Base-by-base conservation (phyloP, 2,329 filamentous ascomycete genomes). In the Monilinia fructigena region DNA sequence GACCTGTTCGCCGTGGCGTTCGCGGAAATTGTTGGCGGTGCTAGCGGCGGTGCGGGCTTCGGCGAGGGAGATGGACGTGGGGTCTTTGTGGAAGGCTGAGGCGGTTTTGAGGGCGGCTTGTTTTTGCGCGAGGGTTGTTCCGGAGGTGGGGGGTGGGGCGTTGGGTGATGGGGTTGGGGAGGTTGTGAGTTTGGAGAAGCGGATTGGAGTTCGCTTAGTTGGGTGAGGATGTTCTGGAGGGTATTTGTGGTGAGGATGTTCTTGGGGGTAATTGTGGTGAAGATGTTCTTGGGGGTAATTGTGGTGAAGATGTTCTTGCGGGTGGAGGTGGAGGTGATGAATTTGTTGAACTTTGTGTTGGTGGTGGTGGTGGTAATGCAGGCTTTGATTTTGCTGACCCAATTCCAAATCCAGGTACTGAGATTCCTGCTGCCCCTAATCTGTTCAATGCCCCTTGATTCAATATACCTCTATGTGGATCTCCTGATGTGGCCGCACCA, bases 401-500 rank as follows among this genome's bases (percentile, higher is more conserved):
- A 68, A 90, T 89, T 20, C 84, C 85, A 48, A 91, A 80, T 0
- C 82, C 86, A n/a, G 88, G 85, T 0, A 91, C 86, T 4, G 84
- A 86, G 6, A 91, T 79, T 16, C 88, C 89, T 26, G 88, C 86
- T 69, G 83, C 81, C 4, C 83, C 82, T 16, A 91, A 77, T 64
- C 87, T 82, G 52, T 79, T 81, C 48, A 86, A 72, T 8, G 88
- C 83, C 10, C 80, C 82, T 66, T 76, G 75, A 53, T 76, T 76
- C 40, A 77, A 68, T 59, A 75, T 71, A 35, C 73, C 75, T 58
- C 66, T 73, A 48, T 76, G 74, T n/a, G 75, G 65, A 40, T 75
- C 74, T 35, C 72, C 71, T 8, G 64, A 48, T 6, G 58, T 67
- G 35, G 68, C 60, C 20, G 67, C 40, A 55, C 58, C 66, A 59